Percentiles rank a stretch among this genome's conserved stretches.
These are phyloP conservation scores for Silene vulgaris DNA, from an alignment of 179 eudicot genomes.

Conservation along the genomic window DNA sequence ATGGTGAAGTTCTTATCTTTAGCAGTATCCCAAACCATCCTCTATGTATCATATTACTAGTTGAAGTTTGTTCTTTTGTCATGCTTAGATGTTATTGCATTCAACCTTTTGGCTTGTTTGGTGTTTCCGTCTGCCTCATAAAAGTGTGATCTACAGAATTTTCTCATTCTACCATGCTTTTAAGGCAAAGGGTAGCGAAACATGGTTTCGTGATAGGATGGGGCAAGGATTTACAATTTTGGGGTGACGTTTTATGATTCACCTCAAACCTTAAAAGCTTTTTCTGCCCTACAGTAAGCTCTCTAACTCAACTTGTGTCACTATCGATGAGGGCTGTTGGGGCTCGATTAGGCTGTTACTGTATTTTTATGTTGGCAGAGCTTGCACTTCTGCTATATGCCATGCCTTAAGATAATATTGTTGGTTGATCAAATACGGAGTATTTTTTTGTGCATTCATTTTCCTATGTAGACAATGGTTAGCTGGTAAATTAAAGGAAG, in stretches of 20 bases:
- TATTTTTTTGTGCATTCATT: not conserved
- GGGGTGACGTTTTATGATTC: not conserved
- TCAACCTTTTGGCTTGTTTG: not conserved
- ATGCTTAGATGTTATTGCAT: not conserved
- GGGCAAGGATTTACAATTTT: not conserved
- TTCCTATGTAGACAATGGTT: not conserved
- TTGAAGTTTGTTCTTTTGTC: constrained; percentile 13
- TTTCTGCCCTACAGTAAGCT: not conserved
- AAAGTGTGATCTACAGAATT: not conserved
- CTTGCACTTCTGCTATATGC: not conserved
- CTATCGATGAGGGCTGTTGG: not conserved
- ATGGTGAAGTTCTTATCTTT: constrained; percentile 45
- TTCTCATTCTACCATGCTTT: not conserved
- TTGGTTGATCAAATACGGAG: not conserved
- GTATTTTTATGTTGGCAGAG: not conserved
- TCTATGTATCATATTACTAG: constrained; percentile 4
- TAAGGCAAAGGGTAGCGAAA: not conserved
- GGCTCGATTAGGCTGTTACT: not conserved
- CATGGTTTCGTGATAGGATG: not conserved
- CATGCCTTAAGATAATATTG: not conserved
- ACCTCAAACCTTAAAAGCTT: not conserved
- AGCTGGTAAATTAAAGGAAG: not conserved
- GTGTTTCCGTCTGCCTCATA: not conserved
- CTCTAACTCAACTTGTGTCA: not conserved
- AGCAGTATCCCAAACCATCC: constrained; percentile 5